Percentiles rank a stretch among this genome's conserved stretches.
phyloP scores from a whole-genome alignment of 2,329 filamentous ascomycete genomes.

The Neopestalotiopsis rosae region DNA sequence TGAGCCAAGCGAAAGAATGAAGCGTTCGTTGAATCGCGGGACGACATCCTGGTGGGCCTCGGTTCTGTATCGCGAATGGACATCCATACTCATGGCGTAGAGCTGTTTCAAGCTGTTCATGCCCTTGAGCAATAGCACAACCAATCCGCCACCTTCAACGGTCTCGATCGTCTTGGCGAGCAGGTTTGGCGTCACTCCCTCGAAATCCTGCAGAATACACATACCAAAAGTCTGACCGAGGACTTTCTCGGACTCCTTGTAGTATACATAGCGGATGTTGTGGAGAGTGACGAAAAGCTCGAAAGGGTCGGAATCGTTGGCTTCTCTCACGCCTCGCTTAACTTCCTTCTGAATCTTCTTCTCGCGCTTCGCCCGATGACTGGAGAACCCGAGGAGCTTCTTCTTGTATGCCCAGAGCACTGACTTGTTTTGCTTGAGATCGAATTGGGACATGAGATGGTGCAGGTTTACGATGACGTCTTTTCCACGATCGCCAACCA shows the following conservation, averaged over 20 bases:
- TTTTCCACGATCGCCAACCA: constrained; percentile 92
- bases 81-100: constrained; percentile 96
- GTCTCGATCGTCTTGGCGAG: constrained; percentile 95
- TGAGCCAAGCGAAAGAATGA: constrained; percentile 92
- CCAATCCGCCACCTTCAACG: constrained; percentile 92
- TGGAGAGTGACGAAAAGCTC: constrained; percentile 96
- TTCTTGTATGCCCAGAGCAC: constrained; percentile 99
- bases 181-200: constrained; percentile 96
- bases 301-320: constrained; percentile 92
- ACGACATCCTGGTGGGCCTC: constrained; percentile 96
- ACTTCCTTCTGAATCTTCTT: constrained; percentile 98
- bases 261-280: constrained; percentile 98
- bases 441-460: constrained; percentile 80
- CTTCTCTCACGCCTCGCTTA: constrained; percentile 90
- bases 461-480: constrained; percentile 90
- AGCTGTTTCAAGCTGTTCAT: constrained; percentile 98
- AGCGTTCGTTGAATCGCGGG: constrained; percentile 96
- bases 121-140: constrained; percentile 88
- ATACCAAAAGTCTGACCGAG: constrained; percentile 97
- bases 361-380: constrained; percentile 97
- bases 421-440: constrained; percentile 94
- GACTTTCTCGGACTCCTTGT: constrained; percentile 99
- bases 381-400: constrained; percentile 90
- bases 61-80: constrained; percentile 94
- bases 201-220: constrained; percentile 98